Evolutionary conservation across 2,329 filamentous ascomycete species (phyloP).

Genomic region (Fusarium camptoceras): DNA sequence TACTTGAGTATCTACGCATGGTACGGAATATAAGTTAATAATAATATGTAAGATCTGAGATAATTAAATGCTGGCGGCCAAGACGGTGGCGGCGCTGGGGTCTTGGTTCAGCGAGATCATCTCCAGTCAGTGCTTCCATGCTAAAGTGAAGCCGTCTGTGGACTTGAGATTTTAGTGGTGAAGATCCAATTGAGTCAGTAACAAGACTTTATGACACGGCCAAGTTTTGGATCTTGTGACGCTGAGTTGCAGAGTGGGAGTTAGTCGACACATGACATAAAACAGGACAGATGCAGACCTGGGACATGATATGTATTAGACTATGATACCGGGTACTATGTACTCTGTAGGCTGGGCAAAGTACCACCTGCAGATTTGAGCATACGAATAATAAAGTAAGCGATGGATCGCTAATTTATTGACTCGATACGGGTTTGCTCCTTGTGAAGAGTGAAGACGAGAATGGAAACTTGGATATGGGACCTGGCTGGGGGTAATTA

Average conservation of each 20-base stretch:
- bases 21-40: not conserved
- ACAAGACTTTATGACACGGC: slow-evolving; percentile 19
- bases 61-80: slow-evolving; percentile 8
- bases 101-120: slow-evolving; percentile 8
- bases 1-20: not conserved
- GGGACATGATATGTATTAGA: slow-evolving; percentile 41
- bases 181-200: slow-evolving; percentile 11
- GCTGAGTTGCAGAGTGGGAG: not conserved
- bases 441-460: slow-evolving; percentile 9
- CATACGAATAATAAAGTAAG: slow-evolving; percentile 6
- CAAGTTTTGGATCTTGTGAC: slow-evolving; percentile 23
- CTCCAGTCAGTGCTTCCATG: slow-evolving; percentile 27
- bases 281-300: slow-evolving; percentile 17
- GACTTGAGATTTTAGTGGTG: slow-evolving; percentile 11
- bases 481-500: not conserved
- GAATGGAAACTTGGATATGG: slow-evolving; percentile 19
- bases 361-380: slow-evolving; percentile 14
- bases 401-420: slow-evolving; percentile 5
- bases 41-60: not conserved
- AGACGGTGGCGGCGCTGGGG: slow-evolving; percentile 25
- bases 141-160: slow-evolving; percentile 5
- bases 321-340: not conserved
- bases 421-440: not conserved
- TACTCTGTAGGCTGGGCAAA: not conserved
- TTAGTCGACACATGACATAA: slow-evolving; percentile 24